These are phyloP conservation scores for Kalaharituber pfeilii DNA, from an alignment of 2,329 filamentous ascomycete genomes.

Conservation along the genomic window DNA sequence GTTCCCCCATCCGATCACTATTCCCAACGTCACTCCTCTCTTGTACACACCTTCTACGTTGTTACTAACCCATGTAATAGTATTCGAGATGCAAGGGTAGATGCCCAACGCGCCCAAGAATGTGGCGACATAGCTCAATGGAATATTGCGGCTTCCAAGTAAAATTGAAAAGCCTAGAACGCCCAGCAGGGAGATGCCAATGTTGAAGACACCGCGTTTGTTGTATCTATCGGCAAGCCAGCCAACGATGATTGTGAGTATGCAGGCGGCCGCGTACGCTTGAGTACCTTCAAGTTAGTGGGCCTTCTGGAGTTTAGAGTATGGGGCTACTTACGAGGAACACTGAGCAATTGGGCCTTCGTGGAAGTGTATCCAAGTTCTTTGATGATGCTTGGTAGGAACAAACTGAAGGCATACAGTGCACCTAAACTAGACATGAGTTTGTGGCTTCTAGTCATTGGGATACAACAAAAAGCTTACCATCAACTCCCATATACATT, in stretches of 20 bases:
- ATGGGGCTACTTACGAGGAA: constrained; percentile 25
- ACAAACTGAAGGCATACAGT: constrained; percentile 35
- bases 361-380: constrained; percentile 38
- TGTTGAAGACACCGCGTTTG: constrained; percentile 64
- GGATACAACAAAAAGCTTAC: constrained; percentile 1
- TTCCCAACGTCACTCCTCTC: constrained; percentile 67
- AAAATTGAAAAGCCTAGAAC: constrained; percentile 68
- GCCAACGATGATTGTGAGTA: constrained; percentile 52
- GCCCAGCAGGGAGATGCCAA: constrained; percentile 49
- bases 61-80: constrained; percentile 74
- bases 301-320: neutral
- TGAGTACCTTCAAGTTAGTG: constrained; percentile 28
- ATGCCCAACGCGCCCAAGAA: constrained; percentile 78
- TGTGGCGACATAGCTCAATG: constrained; percentile 62
- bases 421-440: constrained; percentile 6
- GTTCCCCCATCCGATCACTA: constrained; percentile 82
- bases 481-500: constrained; percentile 23
- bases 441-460: neutral
- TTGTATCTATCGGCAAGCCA: constrained; percentile 59
- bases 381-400: constrained; percentile 39
- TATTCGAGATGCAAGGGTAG: constrained; percentile 74
- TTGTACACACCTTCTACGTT: constrained; percentile 86
- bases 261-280: constrained; percentile 53
- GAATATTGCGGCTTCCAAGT: constrained; percentile 43
- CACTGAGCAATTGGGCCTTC: constrained; percentile 36